Conservation (phyloP, 1,284 basidiomycete genomes). For the Singerocomus inundabilis region DNA sequence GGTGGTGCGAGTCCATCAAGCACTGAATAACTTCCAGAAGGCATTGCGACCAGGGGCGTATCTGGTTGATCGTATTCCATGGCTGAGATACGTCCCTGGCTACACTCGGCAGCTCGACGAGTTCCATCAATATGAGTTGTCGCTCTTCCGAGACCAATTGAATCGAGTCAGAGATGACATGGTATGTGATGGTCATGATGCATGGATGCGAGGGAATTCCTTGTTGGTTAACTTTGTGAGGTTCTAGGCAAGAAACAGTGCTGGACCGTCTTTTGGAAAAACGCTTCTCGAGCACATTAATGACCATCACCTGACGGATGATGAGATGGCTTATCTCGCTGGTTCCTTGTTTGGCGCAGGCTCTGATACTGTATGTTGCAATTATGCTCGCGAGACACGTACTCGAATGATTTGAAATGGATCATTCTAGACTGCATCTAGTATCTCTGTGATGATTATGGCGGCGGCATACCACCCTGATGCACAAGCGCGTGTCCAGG, state of each 20-base stretch:
- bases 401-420: background rate
- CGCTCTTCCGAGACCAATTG: background rate
- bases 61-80: slow-evolving; percentile 56
- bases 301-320: background rate
- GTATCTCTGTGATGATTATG: background rate
- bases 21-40: slow-evolving; percentile 45
- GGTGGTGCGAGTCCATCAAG: slow-evolving; percentile 48
- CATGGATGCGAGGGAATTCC: background rate
- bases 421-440: background rate
- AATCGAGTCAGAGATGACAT: background rate
- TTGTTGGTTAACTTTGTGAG: background rate
- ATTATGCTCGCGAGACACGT: background rate
- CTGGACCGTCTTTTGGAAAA: background rate
- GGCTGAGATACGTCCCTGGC: slow-evolving; percentile 40
- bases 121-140: background rate
- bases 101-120: background rate
- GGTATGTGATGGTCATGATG: background rate
- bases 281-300: background rate
- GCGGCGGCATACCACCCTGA: background rate
- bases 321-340: slow-evolving; percentile 1
- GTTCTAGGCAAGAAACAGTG: background rate
- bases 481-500: background rate
- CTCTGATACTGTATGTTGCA: background rate
- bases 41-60: slow-evolving; percentile 53
- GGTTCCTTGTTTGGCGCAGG: background rate